Percentiles rank a stretch among this genome's conserved stretches.
Conservation (phyloP, 78 protist genomes). For the Emiliania huxleyi region DNA sequence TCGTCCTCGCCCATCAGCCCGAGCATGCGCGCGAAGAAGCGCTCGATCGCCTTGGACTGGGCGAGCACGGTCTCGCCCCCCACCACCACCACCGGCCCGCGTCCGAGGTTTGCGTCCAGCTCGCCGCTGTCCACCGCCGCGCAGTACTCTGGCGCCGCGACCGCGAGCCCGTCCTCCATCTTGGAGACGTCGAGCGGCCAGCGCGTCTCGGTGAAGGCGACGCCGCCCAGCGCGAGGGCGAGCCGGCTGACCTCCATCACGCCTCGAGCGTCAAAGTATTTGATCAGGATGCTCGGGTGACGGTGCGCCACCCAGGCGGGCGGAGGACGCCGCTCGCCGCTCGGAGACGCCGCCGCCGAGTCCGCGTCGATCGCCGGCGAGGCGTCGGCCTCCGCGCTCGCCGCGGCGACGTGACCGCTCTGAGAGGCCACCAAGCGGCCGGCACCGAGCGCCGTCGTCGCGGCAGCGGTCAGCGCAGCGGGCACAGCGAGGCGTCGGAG, state of each 20-base stretch:
- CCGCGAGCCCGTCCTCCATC: background rate
- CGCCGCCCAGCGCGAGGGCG: background rate
- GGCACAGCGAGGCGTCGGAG: too few relatives aligned
- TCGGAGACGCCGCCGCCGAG: too few relatives aligned
- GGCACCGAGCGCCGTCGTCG: too few relatives aligned
- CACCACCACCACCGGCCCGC: background rate
- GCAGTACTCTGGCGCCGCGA: background rate
- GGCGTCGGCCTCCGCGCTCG: too few relatives aligned
- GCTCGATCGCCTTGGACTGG: background rate
- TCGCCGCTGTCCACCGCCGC: background rate
- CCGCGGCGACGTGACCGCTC: too few relatives aligned
- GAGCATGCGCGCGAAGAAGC: background rate
- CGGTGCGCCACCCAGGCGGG: too few relatives aligned
- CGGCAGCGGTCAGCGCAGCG: too few relatives aligned
- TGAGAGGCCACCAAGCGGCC: too few relatives aligned
- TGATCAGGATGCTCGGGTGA: background rate
- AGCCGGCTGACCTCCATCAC: background rate
- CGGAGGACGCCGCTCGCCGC: background rate
- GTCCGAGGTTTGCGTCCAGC: background rate
- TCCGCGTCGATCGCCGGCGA: too few relatives aligned
- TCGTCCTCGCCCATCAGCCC: background rate
- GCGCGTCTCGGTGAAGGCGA: background rate
- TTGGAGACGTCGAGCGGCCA: background rate
- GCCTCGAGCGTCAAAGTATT: background rate
- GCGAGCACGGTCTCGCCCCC: background rate